phyloP scores from a whole-genome alignment of 2,329 filamentous ascomycete genomes.

The Pezicula radicicola region DNA sequence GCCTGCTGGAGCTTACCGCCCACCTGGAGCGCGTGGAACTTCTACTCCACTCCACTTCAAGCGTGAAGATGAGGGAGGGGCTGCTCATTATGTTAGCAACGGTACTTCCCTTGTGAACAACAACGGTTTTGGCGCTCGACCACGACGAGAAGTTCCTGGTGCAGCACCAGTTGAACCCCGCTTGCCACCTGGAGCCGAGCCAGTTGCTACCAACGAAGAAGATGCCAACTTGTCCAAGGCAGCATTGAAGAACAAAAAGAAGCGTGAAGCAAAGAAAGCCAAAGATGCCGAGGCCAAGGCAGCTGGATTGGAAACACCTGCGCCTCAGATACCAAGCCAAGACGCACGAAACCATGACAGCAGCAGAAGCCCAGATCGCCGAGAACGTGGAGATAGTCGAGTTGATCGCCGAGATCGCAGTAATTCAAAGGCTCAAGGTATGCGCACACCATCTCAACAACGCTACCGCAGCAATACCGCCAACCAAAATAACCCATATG shows the following conservation, averaged over 20 bases:
- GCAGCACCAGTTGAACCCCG: conserved; percentile 69
- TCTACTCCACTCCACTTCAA: conserved; percentile 92
- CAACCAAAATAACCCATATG: conserved; percentile 25
- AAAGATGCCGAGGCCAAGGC: conserved; percentile 72
- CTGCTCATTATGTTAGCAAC: conserved; percentile 78
- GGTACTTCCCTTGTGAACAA: conserved; percentile 61
- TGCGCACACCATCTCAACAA: conserved; percentile 40
- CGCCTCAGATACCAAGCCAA: conserved; percentile 14
- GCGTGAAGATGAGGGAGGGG: conserved; percentile 94
- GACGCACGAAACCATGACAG: conserved; percentile 45
- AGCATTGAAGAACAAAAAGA: conserved; percentile 97
- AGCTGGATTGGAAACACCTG: conserved; percentile 32
- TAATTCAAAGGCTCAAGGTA: conserved; percentile 44
- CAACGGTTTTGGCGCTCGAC: conserved; percentile 72
- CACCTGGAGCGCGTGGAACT: conserved; percentile 86
- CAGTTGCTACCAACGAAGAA: conserved; percentile 57
- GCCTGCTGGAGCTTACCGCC: conserved; percentile 93
- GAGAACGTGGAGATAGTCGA: conserved; percentile 49
- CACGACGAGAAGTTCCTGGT: conserved; percentile 79
- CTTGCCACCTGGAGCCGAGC: conserved; percentile 65
- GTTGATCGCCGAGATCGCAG: conserved; percentile 33
- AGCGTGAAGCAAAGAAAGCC: conserved; percentile 87
- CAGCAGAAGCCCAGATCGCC: conserved; percentile 65
- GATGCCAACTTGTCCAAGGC: conserved; percentile 75
- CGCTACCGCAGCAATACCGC: conserved; percentile 49